Conservation (phyloP, 1,284 basidiomycete genomes). For the Ustilago xerochloae region DNA sequence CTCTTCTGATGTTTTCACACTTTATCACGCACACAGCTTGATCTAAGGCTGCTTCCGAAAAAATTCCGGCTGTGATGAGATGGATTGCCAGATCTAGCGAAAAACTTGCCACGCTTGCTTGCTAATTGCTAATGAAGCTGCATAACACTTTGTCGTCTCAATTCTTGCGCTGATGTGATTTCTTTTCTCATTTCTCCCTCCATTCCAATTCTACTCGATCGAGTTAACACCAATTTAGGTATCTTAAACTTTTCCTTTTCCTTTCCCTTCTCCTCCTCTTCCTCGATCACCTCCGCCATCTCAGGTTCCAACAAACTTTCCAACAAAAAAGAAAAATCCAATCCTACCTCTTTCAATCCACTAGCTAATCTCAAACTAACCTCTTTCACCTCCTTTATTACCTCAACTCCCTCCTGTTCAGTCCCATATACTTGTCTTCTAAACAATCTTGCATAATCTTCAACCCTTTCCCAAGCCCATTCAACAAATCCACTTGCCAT, state of each 20-base stretch:
- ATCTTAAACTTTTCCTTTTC: background rate
- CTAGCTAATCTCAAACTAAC: conserved; percentile 51
- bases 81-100: background rate
- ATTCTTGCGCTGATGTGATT: conserved; percentile 32
- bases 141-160: conserved; percentile 45
- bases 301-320: conserved; percentile 17
- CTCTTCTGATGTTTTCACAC: no score
- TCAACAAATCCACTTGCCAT: conserved; percentile 89
- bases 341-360: conserved; percentile 36
- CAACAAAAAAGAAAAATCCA: conserved; percentile 38
- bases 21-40: no score
- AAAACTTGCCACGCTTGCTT: no score
- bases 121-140: conserved; percentile 26
- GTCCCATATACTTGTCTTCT: conserved; percentile 85
- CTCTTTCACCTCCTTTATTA: conserved; percentile 57
- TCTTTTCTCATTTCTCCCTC: background rate
- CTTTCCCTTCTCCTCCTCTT: background rate
- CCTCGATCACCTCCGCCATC: background rate
- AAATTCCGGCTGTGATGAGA: no score
- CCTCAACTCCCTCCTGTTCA: conserved; percentile 29
- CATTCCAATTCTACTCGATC: conserved; percentile 22
- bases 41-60: no score
- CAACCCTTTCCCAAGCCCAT: conserved; percentile 90
- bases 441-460: conserved; percentile 85
- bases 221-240: conserved; percentile 15